phyloP scores from a whole-genome alignment of 106 monocot species.

The Dioscorea zingiberensis region DNA sequence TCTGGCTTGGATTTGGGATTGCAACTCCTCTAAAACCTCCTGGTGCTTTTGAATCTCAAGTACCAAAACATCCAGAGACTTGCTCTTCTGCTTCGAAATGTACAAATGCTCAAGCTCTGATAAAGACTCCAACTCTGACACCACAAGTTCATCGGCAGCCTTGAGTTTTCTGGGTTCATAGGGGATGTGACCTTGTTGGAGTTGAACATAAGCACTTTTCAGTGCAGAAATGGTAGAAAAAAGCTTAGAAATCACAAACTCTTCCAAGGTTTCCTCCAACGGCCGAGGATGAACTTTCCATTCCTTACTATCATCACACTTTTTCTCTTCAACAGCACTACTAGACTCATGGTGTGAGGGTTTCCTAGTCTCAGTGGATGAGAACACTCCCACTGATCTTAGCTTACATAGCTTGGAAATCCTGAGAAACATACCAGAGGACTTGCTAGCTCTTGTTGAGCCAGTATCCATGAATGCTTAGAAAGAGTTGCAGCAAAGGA shows the following conservation, averaged over 20 bases:
- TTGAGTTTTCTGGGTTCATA: constrained; percentile 62
- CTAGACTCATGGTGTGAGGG: not conserved
- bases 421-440: constrained; percentile 8
- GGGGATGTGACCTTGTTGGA: constrained; percentile 66
- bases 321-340: constrained; percentile 2
- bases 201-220: constrained; percentile 62
- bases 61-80: constrained; percentile 12
- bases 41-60: constrained; percentile 21
- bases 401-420: constrained; percentile 34
- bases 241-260: constrained; percentile 23
- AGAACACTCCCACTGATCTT: constrained; percentile 11
- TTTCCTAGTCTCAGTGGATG: constrained; percentile 5
- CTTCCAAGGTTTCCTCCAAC: not conserved
- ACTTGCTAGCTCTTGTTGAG: constrained; percentile 9
- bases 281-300: constrained; percentile 34
- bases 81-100: constrained; percentile 13
- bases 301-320: constrained; percentile 6
- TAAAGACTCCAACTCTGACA: constrained; percentile 32
- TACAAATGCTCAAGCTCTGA: constrained; percentile 28
- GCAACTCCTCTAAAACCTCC: constrained; percentile 30
- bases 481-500: too few species aligned
- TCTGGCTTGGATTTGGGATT: constrained; percentile 16
- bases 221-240: constrained; percentile 47
- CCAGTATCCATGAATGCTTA: constrained; percentile 21
- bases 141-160: constrained; percentile 41